Percentiles rank a stretch among this genome's conserved stretches.
These are phyloP conservation scores for Coemansia sp. DNA, from an alignment of 192 early-diverging fungal species.

Conservation along the genomic window DNA sequence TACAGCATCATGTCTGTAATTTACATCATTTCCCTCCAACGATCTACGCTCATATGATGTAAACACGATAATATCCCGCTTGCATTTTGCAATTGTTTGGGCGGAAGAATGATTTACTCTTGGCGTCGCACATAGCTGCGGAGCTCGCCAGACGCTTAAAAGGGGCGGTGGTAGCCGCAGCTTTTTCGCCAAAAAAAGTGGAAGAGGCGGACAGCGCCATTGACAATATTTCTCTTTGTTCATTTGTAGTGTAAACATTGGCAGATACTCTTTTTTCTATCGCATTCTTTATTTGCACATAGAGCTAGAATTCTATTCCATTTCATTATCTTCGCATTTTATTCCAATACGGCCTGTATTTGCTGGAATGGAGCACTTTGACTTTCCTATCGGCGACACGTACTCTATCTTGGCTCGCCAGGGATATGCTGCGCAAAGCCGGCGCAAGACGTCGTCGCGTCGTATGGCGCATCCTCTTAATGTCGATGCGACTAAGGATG, in stretches of 20 bases:
- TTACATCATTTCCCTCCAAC: slow-evolving; percentile 13
- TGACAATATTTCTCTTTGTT: neutral
- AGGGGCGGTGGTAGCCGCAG: neutral
- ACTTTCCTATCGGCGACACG: slow-evolving; percentile 24
- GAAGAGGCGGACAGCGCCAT: slow-evolving; percentile 1
- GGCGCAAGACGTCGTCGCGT: slow-evolving; percentile 15
- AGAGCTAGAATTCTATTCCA: neutral
- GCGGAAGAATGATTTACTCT: neutral
- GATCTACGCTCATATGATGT: slow-evolving; percentile 16
- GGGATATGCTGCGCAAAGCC: slow-evolving; percentile 38
- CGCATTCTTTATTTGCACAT: neutral
- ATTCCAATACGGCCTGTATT: neutral
- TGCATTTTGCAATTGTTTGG: neutral
- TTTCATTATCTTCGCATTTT: neutral
- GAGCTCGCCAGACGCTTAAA: slow-evolving; percentile 7
- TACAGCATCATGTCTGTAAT: neutral
- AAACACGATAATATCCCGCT: slow-evolving; percentile 7
- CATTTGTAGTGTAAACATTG: neutral
- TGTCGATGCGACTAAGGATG: neutral
- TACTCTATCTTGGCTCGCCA: slow-evolving; percentile 36
- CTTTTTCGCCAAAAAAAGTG: neutral
- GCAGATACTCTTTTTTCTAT: neutral
- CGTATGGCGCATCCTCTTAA: neutral
- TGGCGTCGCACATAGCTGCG: neutral
- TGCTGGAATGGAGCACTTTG: slow-evolving; percentile 26